These are phyloP conservation scores for Leptodermis oblonga DNA, from an alignment of 257 asterid species.

Conservation along the genomic window DNA sequence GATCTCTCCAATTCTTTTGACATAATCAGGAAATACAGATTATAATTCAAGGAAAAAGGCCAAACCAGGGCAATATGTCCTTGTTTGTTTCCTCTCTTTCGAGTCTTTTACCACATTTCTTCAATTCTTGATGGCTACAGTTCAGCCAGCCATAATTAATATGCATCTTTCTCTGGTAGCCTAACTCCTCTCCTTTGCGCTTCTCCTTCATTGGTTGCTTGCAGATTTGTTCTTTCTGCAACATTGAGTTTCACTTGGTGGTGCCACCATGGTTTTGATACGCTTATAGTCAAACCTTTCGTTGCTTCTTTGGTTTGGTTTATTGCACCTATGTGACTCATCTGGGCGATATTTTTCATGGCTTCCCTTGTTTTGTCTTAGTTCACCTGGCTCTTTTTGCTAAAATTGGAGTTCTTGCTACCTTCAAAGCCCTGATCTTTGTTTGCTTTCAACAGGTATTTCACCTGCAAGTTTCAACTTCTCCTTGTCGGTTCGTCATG, in stretches of 20 bases:
- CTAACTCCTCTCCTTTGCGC: slow-evolving; percentile 17
- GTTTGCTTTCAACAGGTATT: neutral
- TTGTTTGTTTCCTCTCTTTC: slow-evolving; percentile 14
- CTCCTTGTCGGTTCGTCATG: neutral
- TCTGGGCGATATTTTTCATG: slow-evolving; percentile 15
- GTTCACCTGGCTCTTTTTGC: slow-evolving; percentile 5
- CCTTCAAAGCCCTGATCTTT: slow-evolving; percentile 12
- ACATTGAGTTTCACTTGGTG: slow-evolving; percentile 11
- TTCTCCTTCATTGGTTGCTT: slow-evolving; percentile 19
- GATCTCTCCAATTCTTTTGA: slow-evolving; percentile 53
- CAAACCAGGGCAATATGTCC: slow-evolving; percentile 15
- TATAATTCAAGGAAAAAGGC: slow-evolving; percentile 3
- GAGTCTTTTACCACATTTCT: neutral
- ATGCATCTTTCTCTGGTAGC: neutral
- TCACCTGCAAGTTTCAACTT: neutral
- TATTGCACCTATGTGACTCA: slow-evolving; percentile 14
- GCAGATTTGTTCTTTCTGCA: neutral
- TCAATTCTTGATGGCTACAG: slow-evolving; percentile 14
- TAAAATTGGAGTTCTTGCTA: neutral
- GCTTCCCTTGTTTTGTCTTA: neutral
- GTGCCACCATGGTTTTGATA: neutral
- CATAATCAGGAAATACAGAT: slow-evolving; percentile 41
- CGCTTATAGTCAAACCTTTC: slow-evolving; percentile 6
- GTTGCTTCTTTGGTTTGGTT: neutral
- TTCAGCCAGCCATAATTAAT: neutral